Evolutionary conservation across 2,329 filamentous ascomycete species (phyloP).

Genomic region (Penicillium sp.): DNA sequence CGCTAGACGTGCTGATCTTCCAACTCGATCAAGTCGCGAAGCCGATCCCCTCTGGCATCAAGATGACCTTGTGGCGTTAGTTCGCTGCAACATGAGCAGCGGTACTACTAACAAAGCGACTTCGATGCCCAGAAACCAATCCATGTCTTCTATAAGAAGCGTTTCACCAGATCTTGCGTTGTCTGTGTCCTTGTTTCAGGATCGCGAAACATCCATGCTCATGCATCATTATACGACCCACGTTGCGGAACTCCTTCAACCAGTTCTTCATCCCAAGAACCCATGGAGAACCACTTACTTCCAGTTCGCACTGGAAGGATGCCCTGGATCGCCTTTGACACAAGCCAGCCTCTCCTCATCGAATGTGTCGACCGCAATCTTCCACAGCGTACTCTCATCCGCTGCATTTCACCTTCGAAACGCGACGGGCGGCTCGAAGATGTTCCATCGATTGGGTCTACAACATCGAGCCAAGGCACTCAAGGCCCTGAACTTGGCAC

Average conservation of each 20-base stretch:
- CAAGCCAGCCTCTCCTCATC: slow-evolving; percentile 3
- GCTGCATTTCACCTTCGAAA: slow-evolving; percentile 14
- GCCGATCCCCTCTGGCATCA: too few relatives aligned
- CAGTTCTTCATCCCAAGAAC: slow-evolving; percentile 10
- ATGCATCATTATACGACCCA: slow-evolving; percentile 12
- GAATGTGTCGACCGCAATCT: slow-evolving; percentile 8
- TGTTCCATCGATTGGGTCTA: slow-evolving; percentile 6
- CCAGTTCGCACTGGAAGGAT: slow-evolving; percentile 12
- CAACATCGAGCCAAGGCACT: slow-evolving; percentile 9
- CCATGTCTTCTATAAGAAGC: too few relatives aligned
- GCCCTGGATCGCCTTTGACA: slow-evolving; percentile 5
- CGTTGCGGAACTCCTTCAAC: slow-evolving; percentile 12
- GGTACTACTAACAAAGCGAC: too few relatives aligned
- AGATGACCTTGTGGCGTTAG: too few relatives aligned
- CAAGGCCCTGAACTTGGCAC: slow-evolving; percentile 6
- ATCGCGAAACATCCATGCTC: slow-evolving; percentile 4
- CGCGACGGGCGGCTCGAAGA: slow-evolving; percentile 1
- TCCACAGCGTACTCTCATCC: slow-evolving; percentile 12
- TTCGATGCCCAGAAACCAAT: too few relatives aligned
- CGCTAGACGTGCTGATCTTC: too few relatives aligned
- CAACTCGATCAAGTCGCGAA: too few relatives aligned
- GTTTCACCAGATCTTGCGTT: too few relatives aligned
- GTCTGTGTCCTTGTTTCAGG: slow-evolving; percentile 4
- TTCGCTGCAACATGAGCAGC: too few relatives aligned
- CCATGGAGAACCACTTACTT: slow-evolving; percentile 14